phyloP scores from a whole-genome alignment of 306 rosid species.

The Macrotyloma uniflorum region DNA sequence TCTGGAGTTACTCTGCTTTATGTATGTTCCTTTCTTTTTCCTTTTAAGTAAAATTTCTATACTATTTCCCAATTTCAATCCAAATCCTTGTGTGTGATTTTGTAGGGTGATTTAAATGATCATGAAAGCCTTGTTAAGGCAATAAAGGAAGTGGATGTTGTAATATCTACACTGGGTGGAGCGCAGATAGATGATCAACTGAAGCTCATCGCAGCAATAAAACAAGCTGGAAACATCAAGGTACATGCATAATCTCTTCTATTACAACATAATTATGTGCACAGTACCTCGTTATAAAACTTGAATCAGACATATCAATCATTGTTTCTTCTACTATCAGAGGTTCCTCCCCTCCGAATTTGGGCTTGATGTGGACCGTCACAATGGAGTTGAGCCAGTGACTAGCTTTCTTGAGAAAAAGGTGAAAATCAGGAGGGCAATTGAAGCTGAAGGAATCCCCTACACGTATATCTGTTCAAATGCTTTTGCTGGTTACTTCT shows the following conservation, averaged over 20 bases:
- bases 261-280: background rate
- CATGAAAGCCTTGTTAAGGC: constrained; percentile 46
- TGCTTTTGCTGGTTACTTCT: constrained; percentile 41
- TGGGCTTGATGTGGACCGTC: constrained; percentile 42
- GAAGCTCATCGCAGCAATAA: constrained; percentile 54
- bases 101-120: constrained; percentile 48
- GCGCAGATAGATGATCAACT: constrained; percentile 21
- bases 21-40: constrained; percentile 24
- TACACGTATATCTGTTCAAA: constrained; percentile 25
- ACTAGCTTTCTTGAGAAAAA: background rate
- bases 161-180: constrained; percentile 25
- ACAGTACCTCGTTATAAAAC: background rate
- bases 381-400: constrained; percentile 36
- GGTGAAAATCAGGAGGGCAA: constrained; percentile 24
- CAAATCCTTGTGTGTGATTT: background rate
- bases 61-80: background rate
- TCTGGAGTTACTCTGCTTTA: constrained; percentile 43
- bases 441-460: constrained; percentile 48
- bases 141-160: constrained; percentile 50
- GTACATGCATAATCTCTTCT: background rate
- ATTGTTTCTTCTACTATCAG: background rate
- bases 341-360: constrained; percentile 57
- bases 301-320: background rate
- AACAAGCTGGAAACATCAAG: constrained; percentile 56
- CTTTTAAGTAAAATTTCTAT: background rate